Evolutionary conservation across 371 early-diverging fungal species (phyloP).

Genomic region (Umbelopsis sp.): DNA sequence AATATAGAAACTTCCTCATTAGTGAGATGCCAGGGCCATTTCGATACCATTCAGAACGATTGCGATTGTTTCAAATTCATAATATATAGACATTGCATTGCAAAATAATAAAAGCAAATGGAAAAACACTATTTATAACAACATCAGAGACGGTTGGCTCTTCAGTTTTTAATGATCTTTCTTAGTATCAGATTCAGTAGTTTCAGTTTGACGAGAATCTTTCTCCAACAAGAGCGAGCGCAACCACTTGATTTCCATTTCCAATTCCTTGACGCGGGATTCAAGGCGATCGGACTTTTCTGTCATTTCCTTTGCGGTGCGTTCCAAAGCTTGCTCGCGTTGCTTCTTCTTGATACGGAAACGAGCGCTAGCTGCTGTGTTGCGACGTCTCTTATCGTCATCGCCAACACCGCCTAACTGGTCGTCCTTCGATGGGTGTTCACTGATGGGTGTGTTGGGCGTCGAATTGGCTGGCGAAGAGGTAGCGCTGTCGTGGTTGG

Average conservation of each 20-base stretch:
- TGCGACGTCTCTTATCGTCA: constrained; percentile 88
- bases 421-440: background rate
- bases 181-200: background rate
- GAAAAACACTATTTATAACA: background rate
- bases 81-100: background rate
- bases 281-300: constrained; percentile 76
- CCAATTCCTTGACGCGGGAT: constrained; percentile 74
- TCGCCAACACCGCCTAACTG: constrained; percentile 36
- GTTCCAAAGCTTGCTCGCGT: constrained; percentile 85
- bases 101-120: background rate
- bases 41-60: too few species aligned
- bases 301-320: constrained; percentile 82
- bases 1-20: too few species aligned
- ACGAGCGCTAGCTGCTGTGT: constrained; percentile 95
- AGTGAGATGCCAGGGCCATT: too few species aligned
- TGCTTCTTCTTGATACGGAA: constrained; percentile 94
- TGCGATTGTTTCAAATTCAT: too few species aligned
- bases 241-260: constrained; percentile 90
- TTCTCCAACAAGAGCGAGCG: constrained; percentile 83
- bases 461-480: background rate
- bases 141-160: background rate
- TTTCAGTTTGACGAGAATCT: constrained; percentile 35
- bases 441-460: background rate
- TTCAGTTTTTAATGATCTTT: background rate
- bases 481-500: background rate